phyloP scores from a whole-genome alignment of 2,329 filamentous ascomycete species.

The Phialocephala sp. region DNA sequence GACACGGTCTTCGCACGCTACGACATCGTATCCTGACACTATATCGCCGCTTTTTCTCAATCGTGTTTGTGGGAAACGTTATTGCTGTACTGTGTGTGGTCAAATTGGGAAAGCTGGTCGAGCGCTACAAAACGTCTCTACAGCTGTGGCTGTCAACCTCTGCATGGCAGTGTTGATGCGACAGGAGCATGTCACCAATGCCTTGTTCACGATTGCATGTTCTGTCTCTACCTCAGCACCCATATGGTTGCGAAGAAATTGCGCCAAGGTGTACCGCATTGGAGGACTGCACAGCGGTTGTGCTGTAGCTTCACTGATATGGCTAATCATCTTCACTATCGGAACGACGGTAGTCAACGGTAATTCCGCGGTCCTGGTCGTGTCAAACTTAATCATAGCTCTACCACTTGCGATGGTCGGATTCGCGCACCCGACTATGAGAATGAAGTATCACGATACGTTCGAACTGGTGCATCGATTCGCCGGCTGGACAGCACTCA shows the following conservation, averaged over 20 bases:
- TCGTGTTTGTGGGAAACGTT: slow-evolving; percentile 19
- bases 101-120: neutral
- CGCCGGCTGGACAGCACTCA: slow-evolving; percentile 71
- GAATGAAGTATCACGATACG: slow-evolving; percentile 66
- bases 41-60: slow-evolving; percentile 17
- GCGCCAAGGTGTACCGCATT: slow-evolving; percentile 58
- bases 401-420: slow-evolving; percentile 65
- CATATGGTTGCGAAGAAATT: slow-evolving; percentile 52
- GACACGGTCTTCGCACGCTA: slow-evolving; percentile 42
- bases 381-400: slow-evolving; percentile 63
- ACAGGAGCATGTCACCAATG: slow-evolving; percentile 59
- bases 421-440: slow-evolving; percentile 68
- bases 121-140: slow-evolving; percentile 14
- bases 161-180: slow-evolving; percentile 56
- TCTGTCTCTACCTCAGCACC: slow-evolving; percentile 53
- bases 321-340: slow-evolving; percentile 50
- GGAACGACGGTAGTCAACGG: slow-evolving; percentile 49
- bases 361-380: slow-evolving; percentile 44
- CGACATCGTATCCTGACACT: slow-evolving; percentile 52
- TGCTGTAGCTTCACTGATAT: slow-evolving; percentile 53
- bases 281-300: slow-evolving; percentile 60
- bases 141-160: slow-evolving; percentile 35
- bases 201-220: slow-evolving; percentile 53
- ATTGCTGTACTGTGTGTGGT: slow-evolving; percentile 12
- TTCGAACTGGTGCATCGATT: slow-evolving; percentile 78